These are phyloP conservation scores for Lactarius sp. DNA, from an alignment of 768 basidiomycete genomes.

Conservation along the genomic window DNA sequence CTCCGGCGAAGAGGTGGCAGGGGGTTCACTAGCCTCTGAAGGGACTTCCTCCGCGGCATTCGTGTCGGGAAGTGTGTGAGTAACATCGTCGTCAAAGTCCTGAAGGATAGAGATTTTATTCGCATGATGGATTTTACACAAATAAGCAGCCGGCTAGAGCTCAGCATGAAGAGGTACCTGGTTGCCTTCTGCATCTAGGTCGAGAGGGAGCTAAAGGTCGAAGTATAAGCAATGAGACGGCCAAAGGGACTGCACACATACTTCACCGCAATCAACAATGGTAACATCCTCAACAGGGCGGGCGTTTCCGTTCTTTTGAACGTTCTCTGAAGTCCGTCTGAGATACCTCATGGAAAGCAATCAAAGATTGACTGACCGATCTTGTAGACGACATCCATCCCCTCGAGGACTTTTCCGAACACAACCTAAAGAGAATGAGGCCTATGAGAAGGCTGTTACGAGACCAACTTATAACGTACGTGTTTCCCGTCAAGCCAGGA, in stretches of 20 bases:
- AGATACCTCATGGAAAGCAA: slow-evolving; percentile 14
- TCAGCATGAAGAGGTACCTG: slow-evolving; percentile 94
- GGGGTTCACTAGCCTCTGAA: slow-evolving; percentile 1
- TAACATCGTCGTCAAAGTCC: slow-evolving; percentile 25
- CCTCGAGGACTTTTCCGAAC: slow-evolving; percentile 88
- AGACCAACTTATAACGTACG: slow-evolving; percentile 38
- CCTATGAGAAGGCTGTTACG: slow-evolving; percentile 20
- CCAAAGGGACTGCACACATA: slow-evolving; percentile 32
- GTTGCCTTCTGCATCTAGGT: slow-evolving; percentile 60
- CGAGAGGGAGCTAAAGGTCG: slow-evolving; percentile 46
- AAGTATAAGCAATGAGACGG: slow-evolving; percentile 11
- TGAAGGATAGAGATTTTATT: slow-evolving; percentile 30
- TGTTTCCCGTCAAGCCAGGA: slow-evolving; percentile 90
- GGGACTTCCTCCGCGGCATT: background rate
- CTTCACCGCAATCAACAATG: slow-evolving; percentile 88
- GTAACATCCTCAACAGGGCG: slow-evolving; percentile 71
- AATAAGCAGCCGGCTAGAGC: slow-evolving; percentile 54
- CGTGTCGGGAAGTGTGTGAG: slow-evolving; percentile 1
- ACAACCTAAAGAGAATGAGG: slow-evolving; percentile 58
- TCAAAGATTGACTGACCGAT: slow-evolving; percentile 57
- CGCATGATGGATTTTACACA: slow-evolving; percentile 28
- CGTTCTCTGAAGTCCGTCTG: slow-evolving; percentile 53
- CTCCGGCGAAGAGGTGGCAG: slow-evolving; percentile 3
- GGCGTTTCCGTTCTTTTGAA: slow-evolving; percentile 64
- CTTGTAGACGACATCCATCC: slow-evolving; percentile 76